Evolutionary conservation across 306 rosid genomes (phyloP), one percentile per base, ranked within the genome.

Genomic region (Ceratonia siliqua): DNA sequence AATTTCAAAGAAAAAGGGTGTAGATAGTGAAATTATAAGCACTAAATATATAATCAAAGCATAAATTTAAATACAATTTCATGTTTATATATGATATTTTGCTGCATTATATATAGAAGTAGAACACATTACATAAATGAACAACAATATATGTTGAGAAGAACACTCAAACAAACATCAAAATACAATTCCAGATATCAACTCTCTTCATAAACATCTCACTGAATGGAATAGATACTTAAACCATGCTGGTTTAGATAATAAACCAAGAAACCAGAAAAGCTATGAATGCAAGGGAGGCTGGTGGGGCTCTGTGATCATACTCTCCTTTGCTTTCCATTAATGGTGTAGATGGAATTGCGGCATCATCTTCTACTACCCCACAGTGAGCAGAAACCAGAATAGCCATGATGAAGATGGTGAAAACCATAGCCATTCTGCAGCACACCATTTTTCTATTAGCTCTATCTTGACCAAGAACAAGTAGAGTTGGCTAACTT

Each of bases 341-440:
- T n/a, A n/a, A n/a, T 13, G 86, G 87, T 22, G 89, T 45, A 1
- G 96, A 92, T 20, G 92, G 89, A 80, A 85, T 76, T 13, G 81
- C 87, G 33, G 87, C 68, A 36, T 62, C 81, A 59, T 82, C 83
- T 77, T 79, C 79, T 46, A 41, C 78, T 15, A 77, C 79, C 48
- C 79, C 57, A 68, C 72, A 30, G 41, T 57, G 63, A 49, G 72
- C 38, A 49, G 54, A 83, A 78, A 77, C 68, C 67, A 89, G 32
- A 24, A 78, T 63, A 33, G 76, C 81, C 74, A 85, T 46, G 46
- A 74, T 62, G 85, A 56, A 79, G 68, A 83, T 33, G 66, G 81
- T 67, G 74, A 87, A 67, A 81, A 61, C 56, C 18, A 76, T 18
- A 50, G 61, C 75, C 83, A 84, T 9, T 53, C 52, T 54, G 62